Base-by-base conservation (phyloP, 2,329 filamentous ascomycete genomes). In the Hortaea sp. region DNA sequence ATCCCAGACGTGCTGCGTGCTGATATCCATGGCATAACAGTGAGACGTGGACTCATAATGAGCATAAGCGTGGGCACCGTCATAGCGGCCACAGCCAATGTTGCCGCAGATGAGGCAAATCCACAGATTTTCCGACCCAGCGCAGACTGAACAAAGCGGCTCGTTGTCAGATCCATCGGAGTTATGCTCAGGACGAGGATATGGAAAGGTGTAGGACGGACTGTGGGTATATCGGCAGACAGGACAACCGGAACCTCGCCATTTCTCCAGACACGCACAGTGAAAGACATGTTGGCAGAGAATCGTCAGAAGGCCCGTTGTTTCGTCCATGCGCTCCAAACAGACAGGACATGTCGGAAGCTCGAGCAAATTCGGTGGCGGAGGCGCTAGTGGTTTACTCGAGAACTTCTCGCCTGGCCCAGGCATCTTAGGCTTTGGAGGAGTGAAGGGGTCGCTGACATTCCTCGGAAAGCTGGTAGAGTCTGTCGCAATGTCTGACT, bases 231-330 rank as follows among this genome's bases (percentile, higher is more conserved):
- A 95, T 31, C 92, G 81, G 60, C 92, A 98, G 5, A 98, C 88
- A 0, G 92, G 92, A 61, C 92, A 98, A 4, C 90, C 90, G 28
- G 82, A 85, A 4, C 90, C 89, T 61, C 86, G 87, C 92, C 92
- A 98, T 62, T 92, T 97, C 60, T 95, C 86, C 1, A 98, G 74
- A 66, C 92, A 98, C 1, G 84, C 89, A 62, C 92, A 97, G 64
- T 98, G 92, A 62, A 98, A 98, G 43, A 97, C 88, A 59, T 98
- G 92, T 60, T 97, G 90, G 63, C 92, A 98, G 29, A 94, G 82
- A 37, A 97, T 97, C 1, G 92, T 98, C 62, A 98, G 79, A 2
- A 98, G 73, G 0, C 92, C 92, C 0, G 88, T 94, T 0, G 89
- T 95, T 63, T 97, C 90, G 60, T 98, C 92, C 92, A 98, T 98